Percentiles rank a stretch among this genome's conserved stretches.
Conservation (phyloP, 768 basidiomycete genomes). For the Lactifluus subvellereus region DNA sequence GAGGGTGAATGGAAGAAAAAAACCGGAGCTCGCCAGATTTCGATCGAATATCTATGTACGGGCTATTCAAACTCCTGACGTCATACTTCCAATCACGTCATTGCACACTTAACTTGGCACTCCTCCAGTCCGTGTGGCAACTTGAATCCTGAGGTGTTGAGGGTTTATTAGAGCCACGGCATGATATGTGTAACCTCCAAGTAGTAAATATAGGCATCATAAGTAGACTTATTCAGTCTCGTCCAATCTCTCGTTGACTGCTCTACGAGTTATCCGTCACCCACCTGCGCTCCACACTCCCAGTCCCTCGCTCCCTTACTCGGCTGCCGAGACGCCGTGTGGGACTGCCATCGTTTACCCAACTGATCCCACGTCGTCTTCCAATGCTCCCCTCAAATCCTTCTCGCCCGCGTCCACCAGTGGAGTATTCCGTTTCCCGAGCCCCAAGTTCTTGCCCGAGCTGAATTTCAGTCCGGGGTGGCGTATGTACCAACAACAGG, state of each 20-base stretch:
- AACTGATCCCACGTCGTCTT: constrained; percentile 9
- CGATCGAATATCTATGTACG: constrained; percentile 8
- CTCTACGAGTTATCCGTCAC: neutral
- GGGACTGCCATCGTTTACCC: constrained; percentile 8
- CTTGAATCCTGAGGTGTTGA: too few relatives aligned
- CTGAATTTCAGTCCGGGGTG: constrained; percentile 43
- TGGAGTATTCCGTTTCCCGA: constrained; percentile 9
- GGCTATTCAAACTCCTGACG: constrained; percentile 10
- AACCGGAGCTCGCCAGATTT: neutral
- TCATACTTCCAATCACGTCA: constrained; percentile 21
- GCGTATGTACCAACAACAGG: constrained; percentile 60
- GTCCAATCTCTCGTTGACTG: neutral
- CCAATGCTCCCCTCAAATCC: constrained; percentile 7
- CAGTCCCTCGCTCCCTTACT: constrained; percentile 9
- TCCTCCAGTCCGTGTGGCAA: too few relatives aligned
- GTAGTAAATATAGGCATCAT: neutral
- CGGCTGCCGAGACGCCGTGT: constrained; percentile 1
- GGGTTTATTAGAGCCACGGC: neutral
- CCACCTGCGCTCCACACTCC: constrained; percentile 17
- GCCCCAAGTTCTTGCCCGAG: constrained; percentile 9
- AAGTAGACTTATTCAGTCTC: neutral
- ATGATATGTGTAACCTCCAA: neutral
- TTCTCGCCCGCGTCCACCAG: neutral
- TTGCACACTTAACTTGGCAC: neutral
- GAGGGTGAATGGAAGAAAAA: neutral